Base-by-base conservation (phyloP, 148 eudicot genomes). In the Arbutus unedo region DNA sequence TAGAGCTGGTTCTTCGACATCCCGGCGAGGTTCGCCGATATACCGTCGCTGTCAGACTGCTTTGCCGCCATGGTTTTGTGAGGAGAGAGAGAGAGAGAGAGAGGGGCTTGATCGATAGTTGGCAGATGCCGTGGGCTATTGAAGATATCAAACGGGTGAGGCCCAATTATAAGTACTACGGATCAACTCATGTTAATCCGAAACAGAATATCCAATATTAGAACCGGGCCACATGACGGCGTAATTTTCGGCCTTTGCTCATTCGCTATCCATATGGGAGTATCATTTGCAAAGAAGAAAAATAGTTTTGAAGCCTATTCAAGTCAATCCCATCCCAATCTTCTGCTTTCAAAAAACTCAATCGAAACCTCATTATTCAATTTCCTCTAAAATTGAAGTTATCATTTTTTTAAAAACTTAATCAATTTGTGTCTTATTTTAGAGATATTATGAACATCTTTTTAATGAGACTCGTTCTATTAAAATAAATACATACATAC, bases 1-100 rank as follows among this genome's bases (percentile, higher is more conserved):
- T 94, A 94, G 64, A 96, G 93, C 82, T 96, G 93, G 21, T 60
- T 83, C 74, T 92, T 94, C 3, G 99, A 91, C 94, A 96, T 91
- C 10, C 97, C 98, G 84, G 93, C 98, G 51, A 93, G 86, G 83
- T 87, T 91, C 57, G 91, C 48, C 76, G 97, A 81, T 18, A 93
- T 21, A 16, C 91, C 98, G 57, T 91, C 98, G 79, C 92, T 92
- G 86, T 89, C 79, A 43, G 90, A 2, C 79, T 85, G 92, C 76
- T 90, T 90, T 76, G 87, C 94, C 84, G 93, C 98, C 98, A 92
- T 95, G 57, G 73, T 7, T 71, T 6, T 9, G 19, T 10, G 68
- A 56, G 21, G 55, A 11, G 74, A 6, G 43, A 47, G 74, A 50
- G 74, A 31, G 83, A 9, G 66, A 73, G 31, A 41, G 83, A 4